A percentile compares a stretch with the other conserved stretches of the same genome.
Evolutionary conservation across 148 eudicot genomes (phyloP).

Genomic region (Camellia japonica): DNA sequence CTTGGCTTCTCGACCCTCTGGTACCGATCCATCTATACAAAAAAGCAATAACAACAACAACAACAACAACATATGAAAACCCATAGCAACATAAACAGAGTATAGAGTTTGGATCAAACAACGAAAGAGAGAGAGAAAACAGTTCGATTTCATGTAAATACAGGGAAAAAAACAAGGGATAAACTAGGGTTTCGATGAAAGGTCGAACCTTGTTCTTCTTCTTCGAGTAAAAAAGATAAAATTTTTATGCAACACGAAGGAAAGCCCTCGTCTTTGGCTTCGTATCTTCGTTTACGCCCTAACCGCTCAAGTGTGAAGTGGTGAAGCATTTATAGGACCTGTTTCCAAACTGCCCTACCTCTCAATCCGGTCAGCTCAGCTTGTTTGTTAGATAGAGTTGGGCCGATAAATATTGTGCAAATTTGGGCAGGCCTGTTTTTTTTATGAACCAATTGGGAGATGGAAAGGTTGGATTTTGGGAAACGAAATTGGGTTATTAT

Average conservation of each 20-base stretch:
- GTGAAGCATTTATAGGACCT: conserved; percentile 14
- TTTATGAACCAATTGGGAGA: no score
- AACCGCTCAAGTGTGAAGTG: conserved; percentile 21
- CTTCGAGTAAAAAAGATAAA: not conserved
- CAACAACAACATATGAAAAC: not conserved
- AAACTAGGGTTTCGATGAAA: not conserved
- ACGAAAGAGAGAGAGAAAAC: no score
- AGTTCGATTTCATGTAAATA: not conserved
- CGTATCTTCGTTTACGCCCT: conserved; percentile 66
- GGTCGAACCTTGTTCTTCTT: not conserved
- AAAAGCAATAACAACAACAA: not conserved
- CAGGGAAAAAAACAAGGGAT: not conserved
- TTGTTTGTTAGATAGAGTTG: not conserved
- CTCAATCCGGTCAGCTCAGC: no score
- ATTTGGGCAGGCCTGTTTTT: no score
- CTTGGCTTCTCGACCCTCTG: conserved; percentile 89
- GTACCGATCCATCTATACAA: conserved; percentile 71
- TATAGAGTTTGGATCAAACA: no score
- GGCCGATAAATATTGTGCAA: not conserved
- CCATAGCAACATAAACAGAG: no score
- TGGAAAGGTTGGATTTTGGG: no score
- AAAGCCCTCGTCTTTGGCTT: conserved; percentile 58
- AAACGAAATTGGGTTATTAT: no score
- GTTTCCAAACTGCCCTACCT: conserved; percentile 34
- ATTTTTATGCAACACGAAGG: conserved; percentile 23